These are phyloP conservation scores for Hygrocybe punicea DNA, from an alignment of 768 basidiomycete species.

Conservation along the genomic window DNA sequence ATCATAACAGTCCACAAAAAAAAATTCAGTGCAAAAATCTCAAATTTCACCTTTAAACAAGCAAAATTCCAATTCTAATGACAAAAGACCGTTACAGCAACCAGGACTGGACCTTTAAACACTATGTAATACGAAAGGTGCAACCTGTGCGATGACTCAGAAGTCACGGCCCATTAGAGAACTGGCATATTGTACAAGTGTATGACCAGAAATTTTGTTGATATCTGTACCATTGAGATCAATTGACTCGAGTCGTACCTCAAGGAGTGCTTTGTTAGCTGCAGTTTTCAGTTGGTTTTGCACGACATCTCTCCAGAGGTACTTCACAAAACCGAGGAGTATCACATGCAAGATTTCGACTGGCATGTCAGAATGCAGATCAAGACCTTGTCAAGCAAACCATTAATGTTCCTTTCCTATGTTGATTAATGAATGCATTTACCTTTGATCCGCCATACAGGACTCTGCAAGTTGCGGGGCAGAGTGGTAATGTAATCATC, in stretches of 20 bases:
- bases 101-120: too few species aligned
- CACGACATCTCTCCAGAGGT: constrained; percentile 43
- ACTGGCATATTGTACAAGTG: constrained; percentile 37
- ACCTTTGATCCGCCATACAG: constrained; percentile 32
- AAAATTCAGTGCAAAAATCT: too few species aligned
- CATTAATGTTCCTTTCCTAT: neutral
- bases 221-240: constrained; percentile 35
- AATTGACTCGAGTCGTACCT: constrained; percentile 25
- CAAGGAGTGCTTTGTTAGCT: constrained; percentile 24
- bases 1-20: too few species aligned
- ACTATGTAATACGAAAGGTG: constrained; percentile 38
- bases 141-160: constrained; percentile 32
- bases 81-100: too few species aligned
- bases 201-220: constrained; percentile 24
- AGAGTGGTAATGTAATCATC: constrained; percentile 8
- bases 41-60: too few species aligned
- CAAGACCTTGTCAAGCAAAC: constrained; percentile 23
- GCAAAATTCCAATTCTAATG: too few species aligned
- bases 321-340: constrained; percentile 42
- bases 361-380: constrained; percentile 36
- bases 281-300: constrained; percentile 19
- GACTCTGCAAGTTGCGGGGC: constrained; percentile 28
- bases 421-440: neutral
- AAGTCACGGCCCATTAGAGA: constrained; percentile 40
- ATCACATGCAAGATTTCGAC: constrained; percentile 39